Percentiles rank a stretch among this genome's conserved stretches.
Evolutionary conservation across 805 yeast genomes (phyloP).

Genomic region (Wickerhamomyces rabaulensis): DNA sequence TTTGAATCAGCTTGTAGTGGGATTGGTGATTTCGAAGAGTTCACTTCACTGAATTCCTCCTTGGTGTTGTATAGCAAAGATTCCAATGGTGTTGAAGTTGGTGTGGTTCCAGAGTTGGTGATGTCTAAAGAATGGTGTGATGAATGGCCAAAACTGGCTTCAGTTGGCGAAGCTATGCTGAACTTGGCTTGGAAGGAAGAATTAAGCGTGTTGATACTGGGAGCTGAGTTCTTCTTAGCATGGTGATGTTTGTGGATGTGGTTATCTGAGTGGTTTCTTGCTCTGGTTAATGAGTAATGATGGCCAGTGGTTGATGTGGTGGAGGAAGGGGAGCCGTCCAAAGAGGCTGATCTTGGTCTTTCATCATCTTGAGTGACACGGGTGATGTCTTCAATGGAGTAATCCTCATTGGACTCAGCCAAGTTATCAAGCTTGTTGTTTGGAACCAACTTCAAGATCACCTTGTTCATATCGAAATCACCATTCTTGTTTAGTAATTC

Average conservation of each 20-base stretch:
- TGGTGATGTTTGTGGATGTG: conserved; percentile 18
- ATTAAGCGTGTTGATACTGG: conserved; percentile 3
- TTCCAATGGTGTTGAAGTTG: background rate
- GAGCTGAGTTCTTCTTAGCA: conserved; percentile 1
- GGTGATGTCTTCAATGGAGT: conserved; percentile 21
- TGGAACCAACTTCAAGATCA: conserved; percentile 17
- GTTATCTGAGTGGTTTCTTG: conserved; percentile 12
- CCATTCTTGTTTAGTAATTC: conserved; percentile 15
- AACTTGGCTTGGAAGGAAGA: conserved; percentile 15
- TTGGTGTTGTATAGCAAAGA: background rate
- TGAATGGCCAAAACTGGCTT: conserved; percentile 1
- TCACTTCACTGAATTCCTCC: background rate
- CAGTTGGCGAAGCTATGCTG: conserved; percentile 7
- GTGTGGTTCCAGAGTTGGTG: conserved; percentile 1
- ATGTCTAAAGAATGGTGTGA: conserved; percentile 7
- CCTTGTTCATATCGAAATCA: conserved; percentile 23
- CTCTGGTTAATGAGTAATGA: conserved; percentile 11
- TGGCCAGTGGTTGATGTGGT: conserved; percentile 1
- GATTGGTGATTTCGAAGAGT: background rate
- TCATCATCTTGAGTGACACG: conserved; percentile 9
- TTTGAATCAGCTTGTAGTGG: background rate
- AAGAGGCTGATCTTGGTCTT: conserved; percentile 12
- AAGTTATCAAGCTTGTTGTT: conserved; percentile 20
- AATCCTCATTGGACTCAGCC: conserved; percentile 19
- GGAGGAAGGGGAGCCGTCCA: conserved; percentile 4